These are phyloP conservation scores for Staphylotrichum tortipilum DNA, from an alignment of 495 filamentous ascomycete genomes.

Conservation along the genomic window DNA sequence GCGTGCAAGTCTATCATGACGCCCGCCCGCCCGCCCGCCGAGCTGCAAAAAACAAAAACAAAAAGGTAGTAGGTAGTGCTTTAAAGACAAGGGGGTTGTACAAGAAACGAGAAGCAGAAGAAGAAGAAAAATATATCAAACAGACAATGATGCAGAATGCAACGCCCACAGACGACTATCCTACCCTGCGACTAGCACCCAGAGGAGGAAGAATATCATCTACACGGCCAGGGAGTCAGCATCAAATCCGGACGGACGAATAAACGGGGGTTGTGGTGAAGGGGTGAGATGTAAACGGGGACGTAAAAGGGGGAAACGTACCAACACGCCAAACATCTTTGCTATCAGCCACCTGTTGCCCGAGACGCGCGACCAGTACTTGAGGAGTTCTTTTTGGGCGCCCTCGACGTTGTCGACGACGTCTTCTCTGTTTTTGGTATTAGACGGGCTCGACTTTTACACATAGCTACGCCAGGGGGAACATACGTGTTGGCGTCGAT, in stretches of 20 bases:
- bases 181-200: conserved; percentile 33
- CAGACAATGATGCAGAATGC: too few relatives aligned
- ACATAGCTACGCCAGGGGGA: neutral
- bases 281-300: conserved; percentile 21
- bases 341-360: conserved; percentile 94
- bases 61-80: too few relatives aligned
- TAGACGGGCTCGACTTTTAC: conserved; percentile 2
- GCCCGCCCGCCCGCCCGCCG: too few relatives aligned
- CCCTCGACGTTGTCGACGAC: conserved; percentile 94
- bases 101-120: conserved; percentile 8
- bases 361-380: conserved; percentile 90
- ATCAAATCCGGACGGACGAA: neutral
- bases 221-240: conserved; percentile 1
- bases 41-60: too few relatives aligned
- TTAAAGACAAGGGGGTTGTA: conserved; percentile 7
- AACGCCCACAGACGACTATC: too few relatives aligned
- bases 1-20: conserved; percentile 13
- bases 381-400: conserved; percentile 86
- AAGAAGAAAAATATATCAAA: too few relatives aligned
- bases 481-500: conserved; percentile 81
- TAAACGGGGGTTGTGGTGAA: neutral
- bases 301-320: too few relatives aligned
- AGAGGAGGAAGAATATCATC: conserved; percentile 30
- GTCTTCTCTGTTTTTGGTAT: conserved; percentile 58
- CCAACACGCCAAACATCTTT: conserved; percentile 92